Conservation (phyloP, 2,329 filamentous ascomycete genomes). For the Didymella keratinophila region DNA sequence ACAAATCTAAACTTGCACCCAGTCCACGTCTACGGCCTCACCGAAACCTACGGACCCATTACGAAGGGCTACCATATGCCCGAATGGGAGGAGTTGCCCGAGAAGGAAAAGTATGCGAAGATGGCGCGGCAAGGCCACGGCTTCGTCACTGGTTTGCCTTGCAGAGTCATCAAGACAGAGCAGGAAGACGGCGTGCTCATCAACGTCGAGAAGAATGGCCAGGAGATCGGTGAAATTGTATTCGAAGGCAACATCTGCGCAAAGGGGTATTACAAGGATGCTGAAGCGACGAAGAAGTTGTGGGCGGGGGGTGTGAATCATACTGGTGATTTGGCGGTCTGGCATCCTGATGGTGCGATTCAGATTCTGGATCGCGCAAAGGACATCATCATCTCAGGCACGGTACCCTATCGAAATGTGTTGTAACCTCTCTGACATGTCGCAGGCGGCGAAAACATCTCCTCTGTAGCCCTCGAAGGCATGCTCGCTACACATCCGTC, state of each 20-base stretch:
- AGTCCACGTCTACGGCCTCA: conserved; percentile 89
- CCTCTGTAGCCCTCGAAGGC: conserved; percentile 87
- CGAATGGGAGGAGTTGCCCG: conserved; percentile 77
- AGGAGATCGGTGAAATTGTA: conserved; percentile 83
- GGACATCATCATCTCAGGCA: conserved; percentile 96
- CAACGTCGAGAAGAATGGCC: conserved; percentile 73
- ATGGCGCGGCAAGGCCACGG: conserved; percentile 97
- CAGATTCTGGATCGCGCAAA: conserved; percentile 95
- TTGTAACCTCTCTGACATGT: neutral
- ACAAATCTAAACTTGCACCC: conserved; percentile 83
- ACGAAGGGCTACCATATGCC: conserved; percentile 92
- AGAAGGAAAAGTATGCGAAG: conserved; percentile 79
- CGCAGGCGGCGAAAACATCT: conserved; percentile 93
- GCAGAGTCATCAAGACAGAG: conserved; percentile 81
- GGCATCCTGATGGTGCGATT: conserved; percentile 87
- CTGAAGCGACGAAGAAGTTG: conserved; percentile 82
- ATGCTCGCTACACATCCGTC: conserved; percentile 89
- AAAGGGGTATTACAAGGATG: conserved; percentile 90
- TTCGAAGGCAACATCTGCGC: conserved; percentile 92
- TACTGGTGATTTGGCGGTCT: conserved; percentile 91
- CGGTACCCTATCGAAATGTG: conserved; percentile 30
- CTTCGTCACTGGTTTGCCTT: conserved; percentile 82
- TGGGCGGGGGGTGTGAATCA: conserved; percentile 88
- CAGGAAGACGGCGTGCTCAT: conserved; percentile 71
- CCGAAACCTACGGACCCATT: conserved; percentile 92